Evolutionary conservation across 345 rosid species (phyloP).

Genomic region (Capsella bursapastoris): DNA sequence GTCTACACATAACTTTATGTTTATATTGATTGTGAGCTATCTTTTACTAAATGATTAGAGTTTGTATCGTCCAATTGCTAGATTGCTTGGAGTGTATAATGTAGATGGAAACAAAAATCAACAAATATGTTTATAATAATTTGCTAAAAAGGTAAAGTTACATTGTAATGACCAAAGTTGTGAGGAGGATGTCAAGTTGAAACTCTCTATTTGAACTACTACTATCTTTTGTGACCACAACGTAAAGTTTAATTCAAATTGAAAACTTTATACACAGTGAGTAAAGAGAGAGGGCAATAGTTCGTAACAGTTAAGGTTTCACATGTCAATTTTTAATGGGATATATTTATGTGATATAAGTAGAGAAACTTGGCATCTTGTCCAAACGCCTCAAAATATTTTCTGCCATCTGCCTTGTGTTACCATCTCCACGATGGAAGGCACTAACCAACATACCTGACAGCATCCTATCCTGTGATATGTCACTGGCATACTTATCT

Average conservation of each 20-base stretch:
- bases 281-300: conserved; percentile 24
- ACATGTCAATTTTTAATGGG: conserved; percentile 44
- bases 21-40: no score
- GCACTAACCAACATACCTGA: conserved; percentile 71
- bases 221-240: conserved; percentile 4
- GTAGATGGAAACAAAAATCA: no score
- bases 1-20: no score
- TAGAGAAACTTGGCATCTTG: conserved; percentile 64
- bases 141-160: neutral
- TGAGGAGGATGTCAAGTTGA: conserved; percentile 12
- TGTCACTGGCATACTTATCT: conserved; percentile 54
- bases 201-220: neutral
- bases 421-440: conserved; percentile 75
- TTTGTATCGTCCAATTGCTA: no score
- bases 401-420: conserved; percentile 85
- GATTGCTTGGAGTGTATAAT: no score
- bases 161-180: neutral
- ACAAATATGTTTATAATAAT: no score
- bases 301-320: conserved; percentile 27
- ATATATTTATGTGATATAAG: conserved; percentile 50
- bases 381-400: conserved; percentile 75
- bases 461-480: conserved; percentile 72
- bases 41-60: no score
- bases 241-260: conserved; percentile 33
- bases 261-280: conserved; percentile 36